phyloP scores from a whole-genome alignment of 2,329 filamentous ascomycete species.

The Cladophialophora bantiana region DNA sequence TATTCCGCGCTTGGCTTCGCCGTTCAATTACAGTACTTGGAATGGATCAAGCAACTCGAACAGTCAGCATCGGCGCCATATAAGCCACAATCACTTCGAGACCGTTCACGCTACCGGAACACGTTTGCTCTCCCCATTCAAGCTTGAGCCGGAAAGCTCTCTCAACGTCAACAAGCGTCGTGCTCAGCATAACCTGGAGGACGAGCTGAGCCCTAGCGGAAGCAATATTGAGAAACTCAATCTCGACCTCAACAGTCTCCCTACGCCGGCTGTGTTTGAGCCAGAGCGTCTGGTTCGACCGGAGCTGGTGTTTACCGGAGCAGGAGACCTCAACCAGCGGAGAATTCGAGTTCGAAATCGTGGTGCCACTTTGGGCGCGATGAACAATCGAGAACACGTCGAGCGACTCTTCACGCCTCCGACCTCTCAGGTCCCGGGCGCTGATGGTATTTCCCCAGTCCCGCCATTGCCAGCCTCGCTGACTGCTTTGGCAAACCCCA shows the following conservation, averaged over 20 bases:
- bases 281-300: slow-evolving; percentile 44
- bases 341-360: slow-evolving; percentile 67
- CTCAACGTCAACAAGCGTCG: slow-evolving; percentile 63
- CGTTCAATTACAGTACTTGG: slow-evolving; percentile 59
- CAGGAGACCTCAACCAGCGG: slow-evolving; percentile 58
- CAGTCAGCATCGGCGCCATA: slow-evolving; percentile 42
- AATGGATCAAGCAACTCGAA: slow-evolving; percentile 48
- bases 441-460: slow-evolving; percentile 34
- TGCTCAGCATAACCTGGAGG: slow-evolving; percentile 62
- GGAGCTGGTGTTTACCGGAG: slow-evolving; percentile 40
- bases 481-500: slow-evolving; percentile 31
- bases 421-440: slow-evolving; percentile 37
- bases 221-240: slow-evolving; percentile 45
- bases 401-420: slow-evolving; percentile 62
- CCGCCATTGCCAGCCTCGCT: slow-evolving; percentile 36
- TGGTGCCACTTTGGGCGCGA: slow-evolving; percentile 67
- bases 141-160: slow-evolving; percentile 60
- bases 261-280: slow-evolving; percentile 52
- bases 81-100: slow-evolving; percentile 49
- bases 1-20: slow-evolving; percentile 56
- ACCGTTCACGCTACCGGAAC: slow-evolving; percentile 55
- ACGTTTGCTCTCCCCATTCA: slow-evolving; percentile 60
- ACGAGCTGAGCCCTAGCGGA: slow-evolving; percentile 56
- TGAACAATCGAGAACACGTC: slow-evolving; percentile 59
- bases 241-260: slow-evolving; percentile 45